phyloP scores from a whole-genome alignment of 305 asterid genomes.

The Solanum hybrid region DNA sequence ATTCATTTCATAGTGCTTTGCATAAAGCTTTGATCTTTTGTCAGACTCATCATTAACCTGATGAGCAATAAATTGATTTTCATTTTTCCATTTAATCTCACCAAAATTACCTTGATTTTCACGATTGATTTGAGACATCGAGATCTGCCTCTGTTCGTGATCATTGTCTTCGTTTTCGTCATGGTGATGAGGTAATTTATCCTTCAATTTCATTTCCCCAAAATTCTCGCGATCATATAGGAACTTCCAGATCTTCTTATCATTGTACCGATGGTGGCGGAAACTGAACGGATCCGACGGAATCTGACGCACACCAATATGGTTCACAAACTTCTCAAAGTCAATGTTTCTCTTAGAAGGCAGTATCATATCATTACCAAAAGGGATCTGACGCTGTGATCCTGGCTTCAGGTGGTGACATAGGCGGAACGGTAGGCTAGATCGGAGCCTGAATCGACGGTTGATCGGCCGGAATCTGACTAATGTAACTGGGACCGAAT shows the following conservation, averaged over 20 bases:
- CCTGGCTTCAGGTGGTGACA: neutral
- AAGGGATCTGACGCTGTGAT: neutral
- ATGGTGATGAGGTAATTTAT: neutral
- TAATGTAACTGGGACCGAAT: neutral
- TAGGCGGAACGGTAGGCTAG: neutral
- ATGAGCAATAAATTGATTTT: neutral
- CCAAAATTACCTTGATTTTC: neutral
- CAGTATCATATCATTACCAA: slow-evolving; percentile 1
- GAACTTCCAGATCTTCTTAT: neutral
- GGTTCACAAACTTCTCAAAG: neutral
- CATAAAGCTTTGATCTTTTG: neutral
- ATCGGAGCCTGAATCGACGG: slow-evolving; percentile 1
- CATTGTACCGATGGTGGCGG: neutral
- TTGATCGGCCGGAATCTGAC: slow-evolving; percentile 2
- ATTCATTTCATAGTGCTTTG: neutral
- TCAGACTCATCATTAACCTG: neutral
- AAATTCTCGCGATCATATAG: neutral
- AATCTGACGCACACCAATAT: neutral
- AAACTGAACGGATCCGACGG: slow-evolving; percentile 1
- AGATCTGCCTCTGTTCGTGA: neutral
- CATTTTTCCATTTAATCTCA: neutral
- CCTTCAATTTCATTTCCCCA: neutral
- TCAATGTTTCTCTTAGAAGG: neutral
- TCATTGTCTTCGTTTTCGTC: neutral
- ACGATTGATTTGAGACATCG: neutral